Evolutionary conservation across 1,284 basidiomycete genomes (phyloP).

Genomic region (Leucoagaricus sp.): DNA sequence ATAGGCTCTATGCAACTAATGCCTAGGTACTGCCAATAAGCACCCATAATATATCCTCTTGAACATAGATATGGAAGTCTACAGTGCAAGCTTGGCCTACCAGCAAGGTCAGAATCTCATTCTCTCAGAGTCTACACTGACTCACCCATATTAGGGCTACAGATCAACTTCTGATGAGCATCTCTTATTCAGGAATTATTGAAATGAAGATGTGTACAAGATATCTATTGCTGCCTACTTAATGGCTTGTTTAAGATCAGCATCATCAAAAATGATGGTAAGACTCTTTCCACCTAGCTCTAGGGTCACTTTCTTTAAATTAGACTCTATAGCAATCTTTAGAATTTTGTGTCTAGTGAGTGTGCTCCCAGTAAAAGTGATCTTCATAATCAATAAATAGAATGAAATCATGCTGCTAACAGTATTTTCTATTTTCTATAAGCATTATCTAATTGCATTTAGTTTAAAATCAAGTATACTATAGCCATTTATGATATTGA

Average conservation of each 20-base stretch:
- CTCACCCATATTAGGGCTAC: conserved; percentile 30
- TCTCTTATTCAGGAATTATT: not conserved
- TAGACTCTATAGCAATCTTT: conserved; percentile 72
- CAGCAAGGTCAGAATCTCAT: conserved; percentile 41
- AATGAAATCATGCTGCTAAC: conserved; percentile 58
- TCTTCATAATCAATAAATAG: conserved; percentile 64
- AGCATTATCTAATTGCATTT: not conserved
- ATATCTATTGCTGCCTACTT: conserved; percentile 80
- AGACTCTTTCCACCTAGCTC: conserved; percentile 88
- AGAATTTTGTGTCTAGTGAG: conserved; percentile 79
- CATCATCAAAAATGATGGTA: conserved; percentile 75
- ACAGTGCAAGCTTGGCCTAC: conserved; percentile 78
- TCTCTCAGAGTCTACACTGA: conserved; percentile 22
- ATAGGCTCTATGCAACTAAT: too few relatives aligned
- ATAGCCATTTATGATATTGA: conserved; percentile 80
- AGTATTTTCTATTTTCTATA: conserved; percentile 47
- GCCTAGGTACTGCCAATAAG: too few relatives aligned
- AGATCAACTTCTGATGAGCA: not conserved
- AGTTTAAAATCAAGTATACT: conserved; percentile 26
- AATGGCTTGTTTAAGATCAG: conserved; percentile 75
- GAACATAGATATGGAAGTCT: conserved; percentile 84
- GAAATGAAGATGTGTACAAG: conserved; percentile 47
- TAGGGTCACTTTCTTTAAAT: conserved; percentile 82
- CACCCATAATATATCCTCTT: too few relatives aligned
- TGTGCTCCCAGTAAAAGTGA: conserved; percentile 70